Base-by-base conservation (phyloP, 129 eudicot genomes). In the Silybum marianum region DNA sequence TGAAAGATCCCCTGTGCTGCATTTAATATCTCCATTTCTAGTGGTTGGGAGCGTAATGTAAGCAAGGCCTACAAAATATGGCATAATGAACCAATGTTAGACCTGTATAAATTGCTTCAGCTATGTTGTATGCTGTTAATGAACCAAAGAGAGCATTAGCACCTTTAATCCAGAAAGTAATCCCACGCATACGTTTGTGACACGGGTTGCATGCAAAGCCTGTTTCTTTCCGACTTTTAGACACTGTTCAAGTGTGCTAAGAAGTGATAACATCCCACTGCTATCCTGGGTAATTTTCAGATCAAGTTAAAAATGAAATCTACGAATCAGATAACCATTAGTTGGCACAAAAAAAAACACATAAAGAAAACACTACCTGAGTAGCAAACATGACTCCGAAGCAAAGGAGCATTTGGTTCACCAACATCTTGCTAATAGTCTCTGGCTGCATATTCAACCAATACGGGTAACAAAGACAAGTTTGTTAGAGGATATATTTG, bases 161-260 rank as follows among this genome's bases (percentile, higher is more conserved):
- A 95, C 99, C 99, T 95, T 95, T 71, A 95, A 85, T 70, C 97
- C 99, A 86, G 99, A 87, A 46, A 95, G 97, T 77, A 95, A 86
- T 78, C 95, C 99, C 84, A 91, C 99, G 51, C 99, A 95, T 84
- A 88, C 82, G 78, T 95, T 95, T 82, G 94, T 95, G 77, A 95
- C 88, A 72, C 84, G 88, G 78, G 86, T 74, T 60, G 90, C 82
- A 85, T 77, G 99, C 91, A 92, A 86, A 78, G 88, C 85, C 71
- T 95, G 97, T 81, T 81, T 90, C 74, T 82, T 95, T 73, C 97
- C 97, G 28, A 93, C 69, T 88, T 89, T 95, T 66, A 95, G 82
- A 83, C 93, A 92, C 68, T 90, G 97, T 80, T 95, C 99, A 67
- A 95, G 85, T 74, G 71, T 81, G 89, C 92, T 85, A 83, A 95